Conservation (phyloP, 129 eudicot genomes). For the Centella asiatica region DNA sequence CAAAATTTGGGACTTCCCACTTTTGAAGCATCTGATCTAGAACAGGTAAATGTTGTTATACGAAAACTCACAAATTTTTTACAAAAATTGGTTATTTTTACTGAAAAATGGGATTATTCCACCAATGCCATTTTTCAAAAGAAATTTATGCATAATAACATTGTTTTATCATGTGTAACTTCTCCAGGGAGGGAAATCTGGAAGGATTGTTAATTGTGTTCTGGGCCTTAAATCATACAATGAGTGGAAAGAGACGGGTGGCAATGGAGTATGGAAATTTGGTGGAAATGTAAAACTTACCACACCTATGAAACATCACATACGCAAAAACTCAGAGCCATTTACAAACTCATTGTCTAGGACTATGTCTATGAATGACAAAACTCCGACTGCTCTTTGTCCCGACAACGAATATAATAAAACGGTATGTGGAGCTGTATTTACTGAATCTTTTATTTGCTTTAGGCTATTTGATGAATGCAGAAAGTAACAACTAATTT, state of each 20-base stretch:
- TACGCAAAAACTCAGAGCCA: constrained; percentile 85
- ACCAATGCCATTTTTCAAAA: not conserved
- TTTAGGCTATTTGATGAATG: not conserved
- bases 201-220: constrained; percentile 68
- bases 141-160: not conserved
- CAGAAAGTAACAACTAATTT: constrained; percentile 11
- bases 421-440: constrained; percentile 36
- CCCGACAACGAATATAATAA: constrained; percentile 44
- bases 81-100: not conserved
- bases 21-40: constrained; percentile 94
- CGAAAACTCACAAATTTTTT: not conserved
- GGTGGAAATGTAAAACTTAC: constrained; percentile 65
- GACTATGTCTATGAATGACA: constrained; percentile 44
- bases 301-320: constrained; percentile 53
- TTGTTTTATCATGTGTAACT: not conserved
- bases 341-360: constrained; percentile 61
- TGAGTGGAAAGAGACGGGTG: constrained; percentile 81
- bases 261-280: constrained; percentile 79
- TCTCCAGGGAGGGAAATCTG: constrained; percentile 88
- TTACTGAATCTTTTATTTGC: not conserved
- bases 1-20: constrained; percentile 78
- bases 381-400: constrained; percentile 27
- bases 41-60: constrained; percentile 48
- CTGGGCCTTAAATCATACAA: constrained; percentile 81
- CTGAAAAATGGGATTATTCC: not conserved